phyloP scores from a whole-genome alignment of 164 flowering plant species.

The Dillenia suffruticosa region DNA sequence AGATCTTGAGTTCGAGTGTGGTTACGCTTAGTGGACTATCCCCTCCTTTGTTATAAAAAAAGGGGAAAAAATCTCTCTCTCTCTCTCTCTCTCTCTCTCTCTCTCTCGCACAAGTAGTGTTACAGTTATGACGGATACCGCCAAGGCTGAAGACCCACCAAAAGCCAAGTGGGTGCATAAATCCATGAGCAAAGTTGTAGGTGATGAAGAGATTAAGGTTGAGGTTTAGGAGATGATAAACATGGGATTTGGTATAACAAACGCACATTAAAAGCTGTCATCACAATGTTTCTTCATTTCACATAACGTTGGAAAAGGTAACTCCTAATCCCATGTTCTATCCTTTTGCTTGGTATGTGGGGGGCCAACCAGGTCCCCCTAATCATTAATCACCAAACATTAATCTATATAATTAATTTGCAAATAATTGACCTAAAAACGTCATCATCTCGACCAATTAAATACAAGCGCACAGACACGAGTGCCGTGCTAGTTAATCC shows the following conservation, averaged over 20 bases:
- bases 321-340: background rate
- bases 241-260: slow-evolving; percentile 4
- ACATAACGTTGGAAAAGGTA: background rate
- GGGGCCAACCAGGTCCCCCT: slow-evolving; percentile 11
- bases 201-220: no score
- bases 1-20: no score
- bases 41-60: no score
- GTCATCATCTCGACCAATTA: slow-evolving; percentile 8
- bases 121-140: no score
- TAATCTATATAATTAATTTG: background rate
- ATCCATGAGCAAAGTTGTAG: no score
- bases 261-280: slow-evolving; percentile 2
- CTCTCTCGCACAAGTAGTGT: no score
- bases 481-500: slow-evolving; percentile 21
- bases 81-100: no score
- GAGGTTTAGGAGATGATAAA: no score
- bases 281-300: background rate
- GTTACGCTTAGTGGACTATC: no score
- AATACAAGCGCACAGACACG: slow-evolving; percentile 20
- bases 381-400: slow-evolving; percentile 5
- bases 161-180: no score
- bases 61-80: no score
- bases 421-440: slow-evolving; percentile 5
- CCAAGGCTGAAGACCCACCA: no score
- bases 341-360: slow-evolving; percentile 19